Conservation (phyloP, 1,139 yeast genomes). For the Taphrina wiesneri region DNA sequence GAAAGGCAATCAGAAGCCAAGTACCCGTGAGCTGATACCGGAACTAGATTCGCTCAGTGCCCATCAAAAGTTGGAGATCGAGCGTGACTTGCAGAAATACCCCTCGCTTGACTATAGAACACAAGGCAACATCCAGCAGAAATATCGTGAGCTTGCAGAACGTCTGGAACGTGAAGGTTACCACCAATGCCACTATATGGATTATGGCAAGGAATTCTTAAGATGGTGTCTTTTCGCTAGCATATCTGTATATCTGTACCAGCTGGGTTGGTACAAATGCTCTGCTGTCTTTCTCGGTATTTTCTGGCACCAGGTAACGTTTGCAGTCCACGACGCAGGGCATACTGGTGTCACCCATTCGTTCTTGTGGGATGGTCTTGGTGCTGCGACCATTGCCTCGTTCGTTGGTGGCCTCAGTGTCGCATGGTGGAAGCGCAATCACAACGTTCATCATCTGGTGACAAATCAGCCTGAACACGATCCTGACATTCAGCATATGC, state of each 20-base stretch:
- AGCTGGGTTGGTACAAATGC: constrained; percentile 53
- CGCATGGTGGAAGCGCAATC: constrained; percentile 95
- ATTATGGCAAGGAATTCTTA: constrained; percentile 64
- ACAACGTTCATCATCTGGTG: constrained; percentile 83
- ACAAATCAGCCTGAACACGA: constrained; percentile 92
- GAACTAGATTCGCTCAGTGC: constrained; percentile 9
- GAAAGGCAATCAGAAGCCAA: background rate
- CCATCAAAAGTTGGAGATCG: constrained; percentile 44
- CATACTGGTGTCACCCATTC: constrained; percentile 80
- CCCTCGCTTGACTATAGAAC: constrained; percentile 71
- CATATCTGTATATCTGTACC: constrained; percentile 50
- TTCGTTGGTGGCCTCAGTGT: constrained; percentile 83
- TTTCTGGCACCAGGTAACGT: constrained; percentile 89
- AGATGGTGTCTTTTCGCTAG: constrained; percentile 60
- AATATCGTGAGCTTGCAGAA: constrained; percentile 65
- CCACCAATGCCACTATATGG: constrained; percentile 72
- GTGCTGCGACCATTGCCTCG: constrained; percentile 73
- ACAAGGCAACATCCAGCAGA: constrained; percentile 57
- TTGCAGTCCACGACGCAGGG: constrained; percentile 88
- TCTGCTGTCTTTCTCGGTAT: constrained; percentile 71
- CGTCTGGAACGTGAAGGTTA: constrained; percentile 58
- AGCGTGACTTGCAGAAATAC: constrained; percentile 55
- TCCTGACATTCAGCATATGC: constrained; percentile 90
- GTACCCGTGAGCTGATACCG: background rate
- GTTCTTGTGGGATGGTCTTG: constrained; percentile 71